A percentile compares a stretch with the other conserved stretches of the same genome.
Evolutionary conservation across 192 early-diverging fungal genomes (phyloP).

Genomic region (Entomortierella lignicola): DNA sequence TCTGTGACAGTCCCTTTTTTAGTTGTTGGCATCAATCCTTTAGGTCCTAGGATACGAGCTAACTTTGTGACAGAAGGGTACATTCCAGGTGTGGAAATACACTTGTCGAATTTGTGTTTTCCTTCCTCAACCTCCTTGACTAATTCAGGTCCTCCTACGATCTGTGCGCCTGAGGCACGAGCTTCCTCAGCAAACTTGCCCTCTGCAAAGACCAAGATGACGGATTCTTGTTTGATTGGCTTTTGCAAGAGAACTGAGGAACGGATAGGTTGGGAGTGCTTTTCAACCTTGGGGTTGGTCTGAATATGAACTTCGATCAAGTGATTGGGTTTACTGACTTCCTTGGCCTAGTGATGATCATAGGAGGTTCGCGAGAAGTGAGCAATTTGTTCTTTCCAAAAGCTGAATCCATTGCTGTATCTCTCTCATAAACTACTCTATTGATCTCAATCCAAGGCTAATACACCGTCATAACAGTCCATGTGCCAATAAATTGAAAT

Average conservation of each 20-base stretch:
- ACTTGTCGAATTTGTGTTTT: constrained; percentile 79
- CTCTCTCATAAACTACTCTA: too few relatives aligned
- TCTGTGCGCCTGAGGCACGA: constrained; percentile 78
- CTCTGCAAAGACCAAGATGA: constrained; percentile 89
- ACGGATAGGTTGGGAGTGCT: constrained; percentile 83
- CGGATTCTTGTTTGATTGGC: constrained; percentile 66
- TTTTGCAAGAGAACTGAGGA: constrained; percentile 81
- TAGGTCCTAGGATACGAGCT: constrained; percentile 90
- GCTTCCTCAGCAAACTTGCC: constrained; percentile 88
- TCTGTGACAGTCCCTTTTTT: constrained; percentile 88
- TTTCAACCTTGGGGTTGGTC: constrained; percentile 71
- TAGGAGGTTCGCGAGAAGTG: neutral
- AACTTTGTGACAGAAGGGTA: constrained; percentile 89
- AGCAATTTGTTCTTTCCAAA: neutral
- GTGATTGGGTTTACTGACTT: constrained; percentile 72
- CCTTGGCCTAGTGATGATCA: constrained; percentile 62
- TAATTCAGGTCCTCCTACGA: constrained; percentile 90
- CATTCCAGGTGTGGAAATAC: constrained; percentile 89
- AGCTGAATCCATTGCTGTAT: too few relatives aligned
- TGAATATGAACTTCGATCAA: constrained; percentile 78
- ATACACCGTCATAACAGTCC: too few relatives aligned
- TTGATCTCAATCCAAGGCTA: too few relatives aligned
- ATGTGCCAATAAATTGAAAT: too few relatives aligned
- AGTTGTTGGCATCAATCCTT: constrained; percentile 94
- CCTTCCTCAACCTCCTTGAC: constrained; percentile 69